Conservation (phyloP, 176 grass and related monocot species). For the Urochloa ruziziensis region DNA sequence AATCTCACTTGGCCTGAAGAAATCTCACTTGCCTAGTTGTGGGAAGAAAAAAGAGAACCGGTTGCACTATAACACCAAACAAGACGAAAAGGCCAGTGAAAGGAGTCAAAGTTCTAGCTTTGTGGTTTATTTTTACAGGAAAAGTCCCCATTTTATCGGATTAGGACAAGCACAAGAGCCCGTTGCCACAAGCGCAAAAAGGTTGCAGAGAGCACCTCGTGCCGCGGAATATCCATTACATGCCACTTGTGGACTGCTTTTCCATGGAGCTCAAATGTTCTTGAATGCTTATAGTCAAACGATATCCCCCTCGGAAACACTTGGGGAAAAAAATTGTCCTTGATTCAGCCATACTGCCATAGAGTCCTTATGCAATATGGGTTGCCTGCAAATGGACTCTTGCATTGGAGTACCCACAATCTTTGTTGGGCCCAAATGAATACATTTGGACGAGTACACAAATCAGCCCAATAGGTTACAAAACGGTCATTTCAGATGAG, state of each 20-base stretch:
- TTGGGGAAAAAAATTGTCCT: no score
- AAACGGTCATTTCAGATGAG: neutral
- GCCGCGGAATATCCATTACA: neutral
- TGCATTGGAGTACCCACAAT: neutral
- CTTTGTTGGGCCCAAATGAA: neutral
- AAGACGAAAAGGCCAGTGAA: no score
- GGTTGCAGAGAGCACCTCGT: neutral
- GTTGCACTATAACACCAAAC: no score
- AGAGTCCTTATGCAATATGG: no score
- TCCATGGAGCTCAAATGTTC: neutral
- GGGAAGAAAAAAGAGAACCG: no score
- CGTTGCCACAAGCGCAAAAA: conserved; percentile 9
- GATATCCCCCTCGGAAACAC: no score
- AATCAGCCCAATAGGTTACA: neutral
- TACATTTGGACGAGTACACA: neutral
- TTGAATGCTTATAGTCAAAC: neutral
- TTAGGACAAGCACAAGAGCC: conserved; percentile 30
- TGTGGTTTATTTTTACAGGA: no score
- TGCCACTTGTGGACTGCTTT: neutral
- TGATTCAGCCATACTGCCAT: no score
- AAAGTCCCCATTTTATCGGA: neutral
- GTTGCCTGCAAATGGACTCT: neutral
- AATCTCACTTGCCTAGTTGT: no score
- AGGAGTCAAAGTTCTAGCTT: no score
- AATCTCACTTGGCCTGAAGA: no score